A percentile compares a stretch with the other conserved stretches of the same genome.
Conservation (phyloP, 345 rosid genomes). For the Angophora floribunda region DNA sequence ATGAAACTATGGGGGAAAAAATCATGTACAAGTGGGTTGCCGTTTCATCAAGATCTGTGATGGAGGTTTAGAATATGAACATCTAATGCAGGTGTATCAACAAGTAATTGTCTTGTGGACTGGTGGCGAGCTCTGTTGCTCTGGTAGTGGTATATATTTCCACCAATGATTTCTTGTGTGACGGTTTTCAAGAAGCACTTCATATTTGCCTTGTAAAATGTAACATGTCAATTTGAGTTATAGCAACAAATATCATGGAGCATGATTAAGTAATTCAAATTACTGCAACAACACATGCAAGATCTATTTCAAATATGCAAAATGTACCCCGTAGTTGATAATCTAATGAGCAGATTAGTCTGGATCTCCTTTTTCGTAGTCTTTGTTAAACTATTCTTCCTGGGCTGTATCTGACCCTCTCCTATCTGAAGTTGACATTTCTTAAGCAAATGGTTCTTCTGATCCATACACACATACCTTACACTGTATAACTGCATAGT, state of each 20-base stretch:
- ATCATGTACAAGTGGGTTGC: background rate
- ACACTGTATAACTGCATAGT: background rate
- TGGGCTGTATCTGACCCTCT: background rate
- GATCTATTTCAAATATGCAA: background rate
- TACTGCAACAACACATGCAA: background rate
- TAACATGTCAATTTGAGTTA: background rate
- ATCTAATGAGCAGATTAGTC: background rate
- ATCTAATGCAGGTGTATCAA: background rate
- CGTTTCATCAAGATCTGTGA: background rate
- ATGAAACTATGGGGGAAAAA: background rate
- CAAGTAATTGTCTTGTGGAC: background rate
- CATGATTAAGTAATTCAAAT: background rate
- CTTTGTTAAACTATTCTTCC: background rate
- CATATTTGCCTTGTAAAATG: background rate
- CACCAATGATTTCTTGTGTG: background rate
- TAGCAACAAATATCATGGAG: background rate
- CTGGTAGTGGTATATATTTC: background rate
- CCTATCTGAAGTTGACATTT: background rate
- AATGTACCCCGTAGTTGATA: background rate
- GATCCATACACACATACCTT: background rate
- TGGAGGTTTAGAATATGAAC: background rate
- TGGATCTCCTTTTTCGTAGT: background rate
- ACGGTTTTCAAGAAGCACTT: background rate
- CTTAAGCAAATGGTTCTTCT: background rate
- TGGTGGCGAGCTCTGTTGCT: background rate